Conservation (phyloP, 2,329 filamentous ascomycete genomes). For the Alternaria tenuissima region DNA sequence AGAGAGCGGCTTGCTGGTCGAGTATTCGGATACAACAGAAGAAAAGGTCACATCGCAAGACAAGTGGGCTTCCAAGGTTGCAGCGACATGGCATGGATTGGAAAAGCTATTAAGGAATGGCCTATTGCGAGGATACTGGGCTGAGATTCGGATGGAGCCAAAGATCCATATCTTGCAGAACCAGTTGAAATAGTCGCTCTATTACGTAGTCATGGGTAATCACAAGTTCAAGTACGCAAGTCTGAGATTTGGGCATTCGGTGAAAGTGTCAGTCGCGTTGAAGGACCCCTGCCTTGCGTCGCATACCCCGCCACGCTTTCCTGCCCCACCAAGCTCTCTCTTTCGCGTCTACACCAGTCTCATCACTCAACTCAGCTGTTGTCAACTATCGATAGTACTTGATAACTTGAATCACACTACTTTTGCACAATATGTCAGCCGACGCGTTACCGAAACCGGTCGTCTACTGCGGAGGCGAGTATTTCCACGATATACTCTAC, state of each 20-base stretch:
- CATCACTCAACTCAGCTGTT: constrained; percentile 9
- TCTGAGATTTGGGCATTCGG: background rate
- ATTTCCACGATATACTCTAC: background rate
- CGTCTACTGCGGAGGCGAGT: constrained; percentile 68
- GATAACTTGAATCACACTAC: background rate
- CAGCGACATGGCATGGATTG: constrained; percentile 37
- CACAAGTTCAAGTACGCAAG: background rate
- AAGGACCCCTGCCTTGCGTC: constrained; percentile 12
- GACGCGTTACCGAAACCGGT: constrained; percentile 60
- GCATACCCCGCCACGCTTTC: constrained; percentile 22
- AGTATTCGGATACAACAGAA: constrained; percentile 23
- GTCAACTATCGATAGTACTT: background rate
- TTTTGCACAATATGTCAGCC: constrained; percentile 39
- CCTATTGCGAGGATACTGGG: constrained; percentile 62
- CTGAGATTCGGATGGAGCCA: constrained; percentile 62
- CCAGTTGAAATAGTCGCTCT: constrained; percentile 20
- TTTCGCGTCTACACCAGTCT: constrained; percentile 20
- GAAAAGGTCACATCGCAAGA: constrained; percentile 21
- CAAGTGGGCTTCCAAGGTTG: constrained; percentile 28
- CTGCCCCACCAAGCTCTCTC: constrained; percentile 22
- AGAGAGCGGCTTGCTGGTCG: constrained; percentile 26
- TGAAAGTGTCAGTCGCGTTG: constrained; percentile 6
- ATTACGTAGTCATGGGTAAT: too few relatives aligned
- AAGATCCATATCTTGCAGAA: constrained; percentile 61
- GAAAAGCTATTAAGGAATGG: constrained; percentile 46